These are phyloP conservation scores for Coemansia sp. DNA, from an alignment of 192 early-diverging fungal species.

Conservation along the genomic window DNA sequence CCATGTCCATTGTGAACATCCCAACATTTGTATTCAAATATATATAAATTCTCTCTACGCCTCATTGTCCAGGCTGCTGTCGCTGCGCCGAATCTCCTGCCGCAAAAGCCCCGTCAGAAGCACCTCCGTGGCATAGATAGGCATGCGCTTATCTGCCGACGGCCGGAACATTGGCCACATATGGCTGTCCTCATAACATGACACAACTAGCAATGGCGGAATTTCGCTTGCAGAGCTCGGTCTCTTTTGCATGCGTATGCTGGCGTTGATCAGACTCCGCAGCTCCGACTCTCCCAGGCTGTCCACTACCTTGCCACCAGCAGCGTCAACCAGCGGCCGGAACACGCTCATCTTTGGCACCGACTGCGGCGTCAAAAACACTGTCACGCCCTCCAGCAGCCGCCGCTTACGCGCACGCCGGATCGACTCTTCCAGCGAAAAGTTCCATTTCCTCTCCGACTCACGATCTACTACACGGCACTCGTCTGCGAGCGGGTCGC, in stretches of 20 bases:
- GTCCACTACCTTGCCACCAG: conserved; percentile 42
- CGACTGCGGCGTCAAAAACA: conserved; percentile 40
- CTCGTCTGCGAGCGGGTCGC: conserved; percentile 7
- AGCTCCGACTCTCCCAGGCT: conserved; percentile 25
- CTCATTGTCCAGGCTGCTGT: conserved; percentile 3
- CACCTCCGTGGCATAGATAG: conserved; percentile 37
- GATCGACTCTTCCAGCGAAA: conserved; percentile 32
- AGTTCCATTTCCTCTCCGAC: conserved; percentile 36
- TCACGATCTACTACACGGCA: conserved; percentile 33
- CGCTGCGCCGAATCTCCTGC: conserved; percentile 29
- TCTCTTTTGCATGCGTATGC: conserved; percentile 11
- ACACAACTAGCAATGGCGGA: conserved; percentile 43
- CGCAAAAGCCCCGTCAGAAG: conserved; percentile 44
- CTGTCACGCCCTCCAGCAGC: conserved; percentile 44
- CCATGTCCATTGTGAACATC: neutral
- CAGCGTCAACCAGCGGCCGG: conserved; percentile 39
- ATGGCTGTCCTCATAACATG: conserved; percentile 37
- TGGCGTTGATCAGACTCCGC: conserved; percentile 27
- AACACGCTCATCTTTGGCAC: conserved; percentile 33
- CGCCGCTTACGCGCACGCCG: conserved; percentile 25
- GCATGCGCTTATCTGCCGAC: conserved; percentile 12
- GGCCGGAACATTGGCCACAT: conserved; percentile 38
- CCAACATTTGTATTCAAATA: neutral
- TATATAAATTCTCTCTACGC: neutral
- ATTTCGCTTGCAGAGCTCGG: conserved; percentile 16